These are phyloP conservation scores for Biscutella laevigata DNA, from an alignment of 441 rosid genomes.

Conservation along the genomic window DNA sequence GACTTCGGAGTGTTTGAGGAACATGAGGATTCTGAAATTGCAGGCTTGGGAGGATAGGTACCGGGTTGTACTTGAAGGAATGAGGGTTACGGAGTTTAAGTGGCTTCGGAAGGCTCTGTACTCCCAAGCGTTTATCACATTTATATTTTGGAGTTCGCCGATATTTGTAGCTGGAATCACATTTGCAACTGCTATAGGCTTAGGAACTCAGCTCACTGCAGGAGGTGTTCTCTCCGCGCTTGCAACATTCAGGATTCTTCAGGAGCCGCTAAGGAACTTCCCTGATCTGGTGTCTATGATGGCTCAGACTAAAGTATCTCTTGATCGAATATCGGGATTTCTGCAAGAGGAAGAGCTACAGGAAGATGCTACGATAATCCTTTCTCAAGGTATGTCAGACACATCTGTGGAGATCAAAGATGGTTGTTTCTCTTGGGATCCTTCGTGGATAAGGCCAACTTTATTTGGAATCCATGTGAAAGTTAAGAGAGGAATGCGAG, in stretches of 20 bases:
- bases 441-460: slow-evolving; percentile 41
- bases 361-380: slow-evolving; percentile 18
- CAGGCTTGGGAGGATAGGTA: slow-evolving; percentile 56
- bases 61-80: slow-evolving; percentile 37
- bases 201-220: slow-evolving; percentile 38
- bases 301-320: slow-evolving; percentile 54
- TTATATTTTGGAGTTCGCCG: slow-evolving; percentile 43
- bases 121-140: slow-evolving; percentile 44
- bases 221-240: slow-evolving; percentile 57
- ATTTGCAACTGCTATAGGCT: slow-evolving; percentile 41
- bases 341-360: slow-evolving; percentile 44
- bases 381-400: slow-evolving; percentile 16
- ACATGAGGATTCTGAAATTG: slow-evolving; percentile 63
- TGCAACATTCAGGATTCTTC: slow-evolving; percentile 60
- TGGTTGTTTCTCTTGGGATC: slow-evolving; percentile 58
- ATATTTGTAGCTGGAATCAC: slow-evolving; percentile 48
- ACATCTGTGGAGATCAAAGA: slow-evolving; percentile 31
- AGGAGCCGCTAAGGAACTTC: slow-evolving; percentile 59
- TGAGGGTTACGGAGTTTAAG: slow-evolving; percentile 43
- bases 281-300: slow-evolving; percentile 60
- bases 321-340: slow-evolving; percentile 42
- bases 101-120: slow-evolving; percentile 48
- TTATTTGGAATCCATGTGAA: slow-evolving; percentile 42
- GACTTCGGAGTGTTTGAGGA: slow-evolving; percentile 60
- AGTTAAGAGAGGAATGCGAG: slow-evolving; percentile 42